A percentile compares a stretch with the other conserved stretches of the same genome.
These are phyloP conservation scores for Cercospora brassicicola DNA, from an alignment of 2,329 filamentous ascomycete genomes.

Conservation along the genomic window DNA sequence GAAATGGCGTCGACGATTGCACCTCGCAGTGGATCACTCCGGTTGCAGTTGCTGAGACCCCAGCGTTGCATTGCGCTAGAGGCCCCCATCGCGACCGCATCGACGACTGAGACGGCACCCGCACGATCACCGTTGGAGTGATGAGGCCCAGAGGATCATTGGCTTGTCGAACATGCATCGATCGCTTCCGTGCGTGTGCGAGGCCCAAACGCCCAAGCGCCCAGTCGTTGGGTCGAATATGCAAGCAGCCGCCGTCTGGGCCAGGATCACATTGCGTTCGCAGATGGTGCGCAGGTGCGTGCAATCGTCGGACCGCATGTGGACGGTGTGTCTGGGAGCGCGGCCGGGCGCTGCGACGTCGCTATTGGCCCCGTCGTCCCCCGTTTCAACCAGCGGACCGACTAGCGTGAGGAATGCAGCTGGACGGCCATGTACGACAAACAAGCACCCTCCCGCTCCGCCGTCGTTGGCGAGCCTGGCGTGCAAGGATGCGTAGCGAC, in stretches of 20 bases:
- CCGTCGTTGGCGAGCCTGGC: conserved; percentile 20
- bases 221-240: conserved; percentile 31
- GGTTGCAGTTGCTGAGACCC: conserved; percentile 9
- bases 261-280: conserved; percentile 38
- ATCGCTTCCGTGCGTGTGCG: conserved; percentile 21
- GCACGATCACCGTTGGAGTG: conserved; percentile 6
- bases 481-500: conserved; percentile 1
- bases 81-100: not conserved
- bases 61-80: conserved; percentile 1
- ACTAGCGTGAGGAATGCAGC: conserved; percentile 33
- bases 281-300: conserved; percentile 37
- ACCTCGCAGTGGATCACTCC: conserved; percentile 6
- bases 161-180: not conserved
- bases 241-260: conserved; percentile 35
- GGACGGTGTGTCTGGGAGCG: conserved; percentile 14
- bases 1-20: conserved; percentile 11
- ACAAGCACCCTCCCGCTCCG: conserved; percentile 11
- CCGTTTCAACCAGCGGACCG: conserved; percentile 25
- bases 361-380: conserved; percentile 20
- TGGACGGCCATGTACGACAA: conserved; percentile 28
- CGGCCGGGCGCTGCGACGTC: conserved; percentile 12
- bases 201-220: conserved; percentile 31
- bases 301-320: conserved; percentile 25
- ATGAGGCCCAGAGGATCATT: not conserved
- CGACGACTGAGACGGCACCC: conserved; percentile 3